These are phyloP conservation scores for Fomitopsis betulina DNA, from an alignment of 1,284 basidiomycete genomes.

Conservation along the genomic window DNA sequence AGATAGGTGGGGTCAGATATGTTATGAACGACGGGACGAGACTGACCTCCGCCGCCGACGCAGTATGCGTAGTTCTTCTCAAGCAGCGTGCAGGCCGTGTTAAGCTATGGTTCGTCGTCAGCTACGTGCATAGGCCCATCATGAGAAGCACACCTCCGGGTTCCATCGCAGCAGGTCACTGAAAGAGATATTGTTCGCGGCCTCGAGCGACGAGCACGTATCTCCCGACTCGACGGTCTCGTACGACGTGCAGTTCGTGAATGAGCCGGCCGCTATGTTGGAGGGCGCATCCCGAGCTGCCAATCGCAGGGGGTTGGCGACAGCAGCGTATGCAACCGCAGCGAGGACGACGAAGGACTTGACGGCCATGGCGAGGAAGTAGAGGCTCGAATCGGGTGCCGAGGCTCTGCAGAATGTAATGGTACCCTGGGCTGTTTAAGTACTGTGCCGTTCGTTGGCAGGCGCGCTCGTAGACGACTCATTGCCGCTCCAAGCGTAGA, in stretches of 20 bases:
- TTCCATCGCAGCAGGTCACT: background rate
- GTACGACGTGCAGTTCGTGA: background rate
- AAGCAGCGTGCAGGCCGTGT: background rate
- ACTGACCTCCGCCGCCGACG: background rate
- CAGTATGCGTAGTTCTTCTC: background rate
- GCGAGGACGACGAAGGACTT: too few relatives aligned
- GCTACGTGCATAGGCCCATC: background rate
- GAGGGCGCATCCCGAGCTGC: too few relatives aligned
- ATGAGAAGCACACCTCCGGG: background rate
- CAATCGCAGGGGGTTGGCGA: too few relatives aligned
- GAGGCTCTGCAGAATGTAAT: too few relatives aligned
- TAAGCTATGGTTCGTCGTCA: background rate
- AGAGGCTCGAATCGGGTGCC: too few relatives aligned
- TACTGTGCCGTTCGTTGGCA: too few relatives aligned
- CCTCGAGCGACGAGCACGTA: background rate
- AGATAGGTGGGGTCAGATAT: too few relatives aligned
- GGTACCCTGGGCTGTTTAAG: too few relatives aligned
- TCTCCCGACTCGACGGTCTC: background rate
- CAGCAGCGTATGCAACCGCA: too few relatives aligned
- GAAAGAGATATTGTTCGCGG: background rate
- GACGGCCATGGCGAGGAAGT: background rate
- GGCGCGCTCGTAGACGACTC: too few relatives aligned
- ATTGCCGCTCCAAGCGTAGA: too few relatives aligned
- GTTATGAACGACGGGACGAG: too few relatives aligned
- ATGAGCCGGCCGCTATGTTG: background rate